Percentiles rank a stretch among this genome's conserved stretches.
Conservation (phyloP, 2,329 filamentous ascomycete genomes). For the Sporothrix variecibatus region DNA sequence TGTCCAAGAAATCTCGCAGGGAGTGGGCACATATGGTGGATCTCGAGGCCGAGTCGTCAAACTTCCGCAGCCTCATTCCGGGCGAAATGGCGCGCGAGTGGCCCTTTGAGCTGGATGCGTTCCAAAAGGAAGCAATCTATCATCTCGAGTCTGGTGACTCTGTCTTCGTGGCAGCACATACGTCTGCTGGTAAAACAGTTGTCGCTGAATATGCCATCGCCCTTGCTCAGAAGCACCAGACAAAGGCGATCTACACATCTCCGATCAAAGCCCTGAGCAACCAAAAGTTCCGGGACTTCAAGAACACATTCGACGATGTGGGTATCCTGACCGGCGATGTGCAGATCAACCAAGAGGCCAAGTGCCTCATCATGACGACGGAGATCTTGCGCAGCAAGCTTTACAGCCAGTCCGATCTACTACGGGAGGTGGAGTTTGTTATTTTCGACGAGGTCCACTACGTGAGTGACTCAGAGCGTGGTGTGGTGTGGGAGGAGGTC, state of each 20-base stretch:
- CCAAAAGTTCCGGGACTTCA: conserved; percentile 97
- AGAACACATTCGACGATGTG: conserved; percentile 87
- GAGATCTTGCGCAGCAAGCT: conserved; percentile 98
- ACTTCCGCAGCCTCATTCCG: conserved; percentile 89
- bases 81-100: conserved; percentile 88
- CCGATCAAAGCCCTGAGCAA: conserved; percentile 98
- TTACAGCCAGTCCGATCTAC: conserved; percentile 91
- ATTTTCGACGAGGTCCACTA: conserved; percentile 99
- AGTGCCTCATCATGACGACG: conserved; percentile 98
- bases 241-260: conserved; percentile 97
- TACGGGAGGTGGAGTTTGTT: conserved; percentile 96
- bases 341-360: conserved; percentile 95
- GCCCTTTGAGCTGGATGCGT: conserved; percentile 96
- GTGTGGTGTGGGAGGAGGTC: conserved; percentile 98
- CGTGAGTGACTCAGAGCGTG: conserved; percentile 92
- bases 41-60: conserved; percentile 88
- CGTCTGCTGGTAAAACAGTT: conserved; percentile 96
- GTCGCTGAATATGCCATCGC: conserved; percentile 98
- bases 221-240: conserved; percentile 97
- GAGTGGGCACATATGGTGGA: conserved; percentile 99
- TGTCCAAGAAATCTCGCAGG: conserved; percentile 71
- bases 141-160: conserved; percentile 96
- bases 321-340: conserved; percentile 97
- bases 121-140: conserved; percentile 98
- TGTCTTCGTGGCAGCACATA: conserved; percentile 96